Percentiles rank a stretch among this genome's conserved stretches.
phyloP scores from a whole-genome alignment of 805 yeast species.

The Huiozyma naganishii region DNA sequence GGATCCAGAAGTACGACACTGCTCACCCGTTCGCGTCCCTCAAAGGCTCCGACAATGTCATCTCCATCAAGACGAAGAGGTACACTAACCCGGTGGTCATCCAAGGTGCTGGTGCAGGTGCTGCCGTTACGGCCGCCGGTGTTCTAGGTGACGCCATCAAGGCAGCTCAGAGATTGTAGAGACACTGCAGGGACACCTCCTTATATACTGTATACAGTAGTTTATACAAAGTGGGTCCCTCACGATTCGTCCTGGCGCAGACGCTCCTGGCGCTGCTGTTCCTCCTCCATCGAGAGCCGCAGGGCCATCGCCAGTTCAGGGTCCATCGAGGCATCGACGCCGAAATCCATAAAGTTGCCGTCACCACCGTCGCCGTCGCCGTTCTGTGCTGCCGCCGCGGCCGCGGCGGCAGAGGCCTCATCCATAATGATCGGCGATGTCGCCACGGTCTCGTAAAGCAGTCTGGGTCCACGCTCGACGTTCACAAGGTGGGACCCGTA shows the following conservation, averaged over 20 bases:
- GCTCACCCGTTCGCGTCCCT: slow-evolving; percentile 94
- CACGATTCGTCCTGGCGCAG: slow-evolving; percentile 52
- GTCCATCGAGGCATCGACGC: slow-evolving; percentile 82
- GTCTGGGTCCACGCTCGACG: slow-evolving; percentile 78
- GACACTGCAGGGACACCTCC: neutral
- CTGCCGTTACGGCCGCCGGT: slow-evolving; percentile 73
- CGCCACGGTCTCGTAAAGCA: slow-evolving; percentile 71
- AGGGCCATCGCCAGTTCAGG: slow-evolving; percentile 96
- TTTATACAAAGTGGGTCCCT: slow-evolving; percentile 34
- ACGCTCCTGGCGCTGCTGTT: slow-evolving; percentile 81
- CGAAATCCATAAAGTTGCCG: slow-evolving; percentile 49
- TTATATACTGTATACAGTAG: slow-evolving; percentile 4
- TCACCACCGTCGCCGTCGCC: slow-evolving; percentile 35
- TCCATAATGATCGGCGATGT: slow-evolving; percentile 68
- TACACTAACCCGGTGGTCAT: slow-evolving; percentile 86
- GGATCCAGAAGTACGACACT: slow-evolving; percentile 73
- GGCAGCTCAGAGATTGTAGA: slow-evolving; percentile 68
- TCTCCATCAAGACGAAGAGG: slow-evolving; percentile 84
- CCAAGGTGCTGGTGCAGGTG: slow-evolving; percentile 97
- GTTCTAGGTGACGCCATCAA: slow-evolving; percentile 89
- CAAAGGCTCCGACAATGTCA: slow-evolving; percentile 93
- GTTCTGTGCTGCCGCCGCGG: slow-evolving; percentile 26
- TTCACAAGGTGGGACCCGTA: slow-evolving; percentile 76
- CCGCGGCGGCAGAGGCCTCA: slow-evolving; percentile 35
- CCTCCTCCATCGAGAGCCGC: slow-evolving; percentile 90